Base-by-base conservation (phyloP, 225 moss, liverwort and hornwort genomes). In the Bryoerythrophyllum caledonicum region DNA sequence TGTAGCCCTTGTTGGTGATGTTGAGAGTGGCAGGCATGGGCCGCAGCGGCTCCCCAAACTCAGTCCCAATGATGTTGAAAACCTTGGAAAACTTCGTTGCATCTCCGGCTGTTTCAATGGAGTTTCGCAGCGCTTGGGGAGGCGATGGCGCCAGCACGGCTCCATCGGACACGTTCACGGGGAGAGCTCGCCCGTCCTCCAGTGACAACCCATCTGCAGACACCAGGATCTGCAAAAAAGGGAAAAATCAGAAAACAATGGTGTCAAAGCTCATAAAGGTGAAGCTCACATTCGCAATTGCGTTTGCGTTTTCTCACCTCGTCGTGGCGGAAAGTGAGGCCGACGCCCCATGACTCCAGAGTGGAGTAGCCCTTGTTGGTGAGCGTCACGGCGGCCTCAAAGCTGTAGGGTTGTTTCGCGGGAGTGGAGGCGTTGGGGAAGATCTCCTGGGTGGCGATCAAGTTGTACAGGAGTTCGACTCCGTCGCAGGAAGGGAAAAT, bases 91-190 rank as follows among this genome's bases (percentile, higher is more conserved):
- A 85, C 16, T 86, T 63, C 25, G 73, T 81, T n/a, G 78, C 69
- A 67, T 92, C 90, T 20, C 92, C 87, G 19, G 94, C 94, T 6
- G 90, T 92, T 35, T 86, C 84, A 21, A 94, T 94, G 21, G 94
- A 87, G 25, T 90, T 94, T 19, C 75, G 58, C 46, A 94, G 74
- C 35, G 70, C 67, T 48, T 85, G 82, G 53, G 84, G 72, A 20
- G 83, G 64, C 14, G 79, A 69, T 1, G 92, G 73, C 4, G 82
- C 13, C 28, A 94, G 41, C 13, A 83, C 63, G 0, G 86, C 86
- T 21, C 94, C 94, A 0, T 77, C 72, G 0, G 81, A 88, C 28
- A 84, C 94, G 25, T 83, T 66, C 2, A 70, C 83, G 6, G 94
- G 94, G 0, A 80, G 53, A 1, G 79, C 81, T 6, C 60, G 67